Evolutionary conservation across 257 asterid genomes (phyloP), one percentile per base, ranked within the genome.

Genomic region (Paulownia fortunei): DNA sequence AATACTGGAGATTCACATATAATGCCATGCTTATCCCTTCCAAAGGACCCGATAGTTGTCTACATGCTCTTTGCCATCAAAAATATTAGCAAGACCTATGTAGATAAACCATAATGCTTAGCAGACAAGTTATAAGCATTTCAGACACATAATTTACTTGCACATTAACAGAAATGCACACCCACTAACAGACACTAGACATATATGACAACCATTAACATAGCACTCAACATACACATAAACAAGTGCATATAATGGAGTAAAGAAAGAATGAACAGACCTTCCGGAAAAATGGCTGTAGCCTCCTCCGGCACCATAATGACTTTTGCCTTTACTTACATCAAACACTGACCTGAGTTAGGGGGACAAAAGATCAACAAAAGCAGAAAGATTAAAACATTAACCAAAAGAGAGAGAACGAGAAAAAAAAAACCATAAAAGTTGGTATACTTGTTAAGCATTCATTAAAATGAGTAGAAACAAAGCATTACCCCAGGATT

Each of bases 261-360:
- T 52, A 21, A 56, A 60, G 21, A 24, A 44, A 46, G 26, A 69
- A 39, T 19, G n/a, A 54, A n/a, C 49, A 32, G 7, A 90, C 98
- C 98, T 92, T 81, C 98, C 99, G 2, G 98, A 79, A 63, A 92
- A 92, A 81, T 92, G 98, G 69, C 72, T 84, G 81, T 94, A 94
- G 67, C 94, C 94, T 68, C 95, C 98, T 80, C 97, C 99, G 39
- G 79, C 80, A 54, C 98, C 97, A 71, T 94, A 94, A 70, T 92
- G 99, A 79, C 87, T 86, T 82, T 82, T 92, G 47, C 98, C 99
- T 79, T 88, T 92, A 59, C 89, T 94, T 44, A 94, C 99, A 87
- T 94, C 99, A 84, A 92, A 94, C 69, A 94, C 99, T 41, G 98
- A 94, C 82, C 98, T 94, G 87, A 37, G 4, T 15, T 27, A 58